phyloP scores from a whole-genome alignment of 106 monocot species.

The Alisma plantagoaquatica region DNA sequence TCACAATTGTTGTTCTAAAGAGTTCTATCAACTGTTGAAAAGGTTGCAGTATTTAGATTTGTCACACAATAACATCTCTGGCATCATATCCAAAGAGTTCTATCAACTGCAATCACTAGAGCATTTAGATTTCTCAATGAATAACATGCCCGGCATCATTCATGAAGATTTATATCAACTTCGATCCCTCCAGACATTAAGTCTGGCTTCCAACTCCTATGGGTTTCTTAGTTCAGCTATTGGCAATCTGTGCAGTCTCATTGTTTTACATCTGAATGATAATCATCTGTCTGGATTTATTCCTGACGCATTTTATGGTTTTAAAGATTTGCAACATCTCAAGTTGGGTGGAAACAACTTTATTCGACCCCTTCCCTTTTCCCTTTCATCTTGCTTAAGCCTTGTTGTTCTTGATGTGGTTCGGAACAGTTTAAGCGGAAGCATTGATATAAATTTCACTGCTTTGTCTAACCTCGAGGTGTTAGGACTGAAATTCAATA shows the following conservation, averaged over 20 bases:
- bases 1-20: too few relatives aligned
- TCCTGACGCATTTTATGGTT: slow-evolving; percentile 48
- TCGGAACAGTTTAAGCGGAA: slow-evolving; percentile 46
- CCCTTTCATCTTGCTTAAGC: slow-evolving; percentile 19
- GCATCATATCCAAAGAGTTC: too few relatives aligned
- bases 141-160: slow-evolving; percentile 42
- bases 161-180: slow-evolving; percentile 38
- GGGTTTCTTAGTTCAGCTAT: slow-evolving; percentile 24
- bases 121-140: too few relatives aligned
- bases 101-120: too few relatives aligned
- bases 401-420: slow-evolving; percentile 35
- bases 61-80: too few relatives aligned
- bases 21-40: too few relatives aligned
- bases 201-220: slow-evolving; percentile 28
- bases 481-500: slow-evolving; percentile 50
- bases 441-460: slow-evolving; percentile 45
- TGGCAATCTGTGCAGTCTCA: slow-evolving; percentile 25
- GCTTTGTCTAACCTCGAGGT: slow-evolving; percentile 24
- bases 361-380: slow-evolving; percentile 34
- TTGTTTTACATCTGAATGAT: slow-evolving; percentile 21
- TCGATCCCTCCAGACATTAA: slow-evolving; percentile 29
- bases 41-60: too few relatives aligned
- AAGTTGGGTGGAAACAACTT: slow-evolving; percentile 36
- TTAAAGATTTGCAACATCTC: slow-evolving; percentile 31
- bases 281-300: slow-evolving; percentile 42